Evolutionary conservation across 306 rosid genomes (phyloP), one percentile per base, ranked within the genome.

Genomic region (Canavalia ensiformis): DNA sequence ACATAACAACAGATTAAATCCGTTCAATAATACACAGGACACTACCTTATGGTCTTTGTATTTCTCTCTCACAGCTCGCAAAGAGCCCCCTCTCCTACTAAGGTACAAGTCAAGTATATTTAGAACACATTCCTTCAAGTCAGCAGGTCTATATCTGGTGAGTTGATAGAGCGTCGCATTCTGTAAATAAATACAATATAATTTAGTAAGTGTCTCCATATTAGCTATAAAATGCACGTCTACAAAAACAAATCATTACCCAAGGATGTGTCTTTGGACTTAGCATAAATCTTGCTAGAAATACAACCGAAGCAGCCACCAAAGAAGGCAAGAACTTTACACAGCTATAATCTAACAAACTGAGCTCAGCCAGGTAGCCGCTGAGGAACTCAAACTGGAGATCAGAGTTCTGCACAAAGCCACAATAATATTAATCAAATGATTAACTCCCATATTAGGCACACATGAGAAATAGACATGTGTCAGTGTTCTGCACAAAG

Each of bases 31-130:
- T 37, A 28, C 42, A 13, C 34, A 6, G 51, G 41, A 73, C 8
- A 65, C 52, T 84, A 93, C 99, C 98, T 90, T 93, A 34, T 95
- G 99, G 3, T 82, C 89, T 68, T 90, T 93, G 89, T 95, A 95
- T 87, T 93, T 95, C 33, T 86, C 91, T 81, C 98, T 93, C 52
- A 89, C 77, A 47, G 98, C 85, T 62, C 74, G 88, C 84, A 93
- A 79, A 79, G 92, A 54, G 3, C 84, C 85, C 3, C 97, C 97
- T 85, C 89, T 85, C 89, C 97, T 90, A 54, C 90, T 68, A 35
- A 92, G 86, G 83, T 91, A 92, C 89, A 90, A 83, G 86, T 95
- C 99, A 67, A 86, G 94, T 79, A 93, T 47, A 58, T 85, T 59
- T 62, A 83, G 80, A 39, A 83, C 89, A 72, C 98, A 95, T 37